Percentiles rank a stretch among this genome's conserved stretches.
Evolutionary conservation across 2,329 filamentous ascomycete genomes (phyloP).

Genomic region (Aspergillus niger): DNA sequence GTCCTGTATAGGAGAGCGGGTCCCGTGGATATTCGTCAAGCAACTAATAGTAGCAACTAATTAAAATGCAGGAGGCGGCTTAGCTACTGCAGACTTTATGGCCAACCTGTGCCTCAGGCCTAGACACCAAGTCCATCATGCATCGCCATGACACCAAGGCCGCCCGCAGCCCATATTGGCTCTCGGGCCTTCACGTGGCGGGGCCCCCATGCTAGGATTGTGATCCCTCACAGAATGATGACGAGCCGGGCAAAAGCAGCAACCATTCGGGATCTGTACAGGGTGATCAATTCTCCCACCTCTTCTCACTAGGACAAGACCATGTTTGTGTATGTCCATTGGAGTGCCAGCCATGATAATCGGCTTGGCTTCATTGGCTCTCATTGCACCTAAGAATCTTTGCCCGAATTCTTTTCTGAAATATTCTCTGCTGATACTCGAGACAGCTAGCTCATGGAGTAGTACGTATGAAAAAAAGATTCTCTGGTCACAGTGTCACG

Average conservation of each 20-base stretch:
- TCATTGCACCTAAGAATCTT: too few species aligned
- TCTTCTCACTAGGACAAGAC: not conserved
- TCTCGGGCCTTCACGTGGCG: conserved; percentile 7
- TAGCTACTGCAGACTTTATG: not conserved
- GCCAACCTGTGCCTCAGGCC: conserved; percentile 2
- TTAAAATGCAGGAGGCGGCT: conserved; percentile 7
- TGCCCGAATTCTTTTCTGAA: too few species aligned
- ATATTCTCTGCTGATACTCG: too few species aligned
- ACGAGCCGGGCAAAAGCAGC: not conserved
- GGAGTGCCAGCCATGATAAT: too few species aligned
- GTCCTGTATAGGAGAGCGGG: not conserved
- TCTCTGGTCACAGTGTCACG: too few species aligned
- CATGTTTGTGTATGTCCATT: not conserved
- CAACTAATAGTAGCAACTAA: not conserved
- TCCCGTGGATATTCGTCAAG: not conserved
- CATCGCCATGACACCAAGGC: conserved; percentile 1
- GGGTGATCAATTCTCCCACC: not conserved
- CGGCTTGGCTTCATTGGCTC: too few species aligned
- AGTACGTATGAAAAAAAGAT: too few species aligned
- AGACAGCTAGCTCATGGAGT: too few species aligned
- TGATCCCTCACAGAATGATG: conserved; percentile 2
- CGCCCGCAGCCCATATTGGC: not conserved
- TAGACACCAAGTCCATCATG: not conserved
- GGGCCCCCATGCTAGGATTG: conserved; percentile 1
- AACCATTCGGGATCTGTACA: not conserved